Evolutionary conservation across 805 yeast species (phyloP), one percentile per base, ranked within the genome.

Genomic region (Candida rishiriensis): DNA sequence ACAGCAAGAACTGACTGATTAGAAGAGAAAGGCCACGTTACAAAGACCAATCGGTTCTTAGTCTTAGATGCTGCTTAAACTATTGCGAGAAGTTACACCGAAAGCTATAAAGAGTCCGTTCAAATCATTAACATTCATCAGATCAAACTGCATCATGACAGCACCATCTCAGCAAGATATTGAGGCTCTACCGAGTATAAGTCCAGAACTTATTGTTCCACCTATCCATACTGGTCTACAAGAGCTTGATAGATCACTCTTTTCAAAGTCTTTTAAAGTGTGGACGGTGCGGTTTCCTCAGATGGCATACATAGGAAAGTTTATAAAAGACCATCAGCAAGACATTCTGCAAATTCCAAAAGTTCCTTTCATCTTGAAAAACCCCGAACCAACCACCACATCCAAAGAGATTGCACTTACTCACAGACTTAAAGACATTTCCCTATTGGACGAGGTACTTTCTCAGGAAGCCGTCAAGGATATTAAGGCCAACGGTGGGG

Each of bases 271-370:
- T 14, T 65, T 86, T 11, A 74, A 78, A 1, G 65, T 88, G 16
- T 76, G 86, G 51, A 83, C 81, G 29, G 88, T 90, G 1, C 65
- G 69, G 41, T 79, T 91, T 55, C 79, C 82, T 4, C 81, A 89
- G 44, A 87, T 91, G 1, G 68, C 75, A 47, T 57, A 68, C 47
- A 70, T 88, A 26, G 81, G 87, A 5, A 55, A 56, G 2, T 83
- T 89, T 59, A 75, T 81, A n/a, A 83, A 80, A 55, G 52, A 63
- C 3, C 75, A 77, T 59, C 72, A 75, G 41, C 57, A 63, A 10
- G 93, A 84, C 52, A 69, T 88, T n/a, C 65, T 91, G 26, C 76
- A 78, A 48, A 56, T 85, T 14, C 86, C 87, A 13, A 76, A 86
- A 5, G 69, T 87, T 8, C 79, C 88, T 15, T 85, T 83, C 48